phyloP scores from a whole-genome alignment of 192 early-diverging fungal genomes.

The Entomortierella chlamydospora region DNA sequence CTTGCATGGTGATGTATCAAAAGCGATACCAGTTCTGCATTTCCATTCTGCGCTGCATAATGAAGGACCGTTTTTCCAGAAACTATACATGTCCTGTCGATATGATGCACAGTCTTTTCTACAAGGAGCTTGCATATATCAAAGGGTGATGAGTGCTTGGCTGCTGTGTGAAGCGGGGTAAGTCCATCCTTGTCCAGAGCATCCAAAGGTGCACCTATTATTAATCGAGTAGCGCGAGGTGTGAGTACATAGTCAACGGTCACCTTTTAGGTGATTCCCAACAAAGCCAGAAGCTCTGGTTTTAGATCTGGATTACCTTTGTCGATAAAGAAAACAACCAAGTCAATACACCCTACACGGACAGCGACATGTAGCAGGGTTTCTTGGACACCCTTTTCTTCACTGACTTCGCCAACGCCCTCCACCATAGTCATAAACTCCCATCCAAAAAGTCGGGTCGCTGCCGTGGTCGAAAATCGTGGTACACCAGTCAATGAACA shows the following conservation, averaged over 20 bases:
- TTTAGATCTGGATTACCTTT: too few species aligned
- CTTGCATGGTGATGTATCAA: conserved; percentile 51
- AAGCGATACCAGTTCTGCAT: conserved; percentile 39
- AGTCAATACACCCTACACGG: conserved; percentile 43
- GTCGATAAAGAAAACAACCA: conserved; percentile 45
- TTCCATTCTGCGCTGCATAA: conserved; percentile 46
- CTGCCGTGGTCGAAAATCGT: conserved; percentile 43
- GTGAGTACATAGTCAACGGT: too few species aligned
- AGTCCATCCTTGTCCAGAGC: conserved; percentile 54
- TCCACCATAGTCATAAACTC: conserved; percentile 50
- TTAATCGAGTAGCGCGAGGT: neutral
- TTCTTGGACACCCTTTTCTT: conserved; percentile 50
- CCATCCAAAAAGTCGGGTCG: conserved; percentile 52
- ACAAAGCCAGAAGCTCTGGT: too few species aligned
- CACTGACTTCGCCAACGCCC: conserved; percentile 53
- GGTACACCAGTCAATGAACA: conserved; percentile 47
- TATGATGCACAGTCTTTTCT: conserved; percentile 49
- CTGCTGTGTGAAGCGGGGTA: conserved; percentile 55
- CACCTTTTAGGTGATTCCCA: too few species aligned
- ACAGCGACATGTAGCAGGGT: conserved; percentile 56
- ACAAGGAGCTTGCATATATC: conserved; percentile 47
- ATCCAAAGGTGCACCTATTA: conserved; percentile 47
- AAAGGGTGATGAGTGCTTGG: conserved; percentile 38
- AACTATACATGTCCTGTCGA: conserved; percentile 49
- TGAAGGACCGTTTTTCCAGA: conserved; percentile 47